phyloP scores from a whole-genome alignment of 768 basidiomycete genomes.

The Suillus alpinus region DNA sequence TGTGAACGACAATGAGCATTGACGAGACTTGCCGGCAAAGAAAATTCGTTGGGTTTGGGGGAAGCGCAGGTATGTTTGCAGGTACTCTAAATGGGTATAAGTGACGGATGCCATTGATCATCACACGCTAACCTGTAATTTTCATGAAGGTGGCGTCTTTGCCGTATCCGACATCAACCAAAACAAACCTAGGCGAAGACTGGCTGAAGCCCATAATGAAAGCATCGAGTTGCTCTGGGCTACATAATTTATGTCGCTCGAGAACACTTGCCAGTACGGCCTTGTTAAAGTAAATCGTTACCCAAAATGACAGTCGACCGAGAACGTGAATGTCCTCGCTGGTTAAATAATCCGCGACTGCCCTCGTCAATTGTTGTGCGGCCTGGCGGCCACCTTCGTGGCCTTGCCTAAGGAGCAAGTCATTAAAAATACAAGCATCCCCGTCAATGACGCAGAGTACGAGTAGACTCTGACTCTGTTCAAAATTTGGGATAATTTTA shows the following conservation, averaged over 20 bases:
- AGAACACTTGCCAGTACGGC: constrained; percentile 50
- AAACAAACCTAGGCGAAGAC: constrained; percentile 65
- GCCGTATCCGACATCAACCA: constrained; percentile 66
- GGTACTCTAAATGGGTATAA: constrained; percentile 50
- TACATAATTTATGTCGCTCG: constrained; percentile 52
- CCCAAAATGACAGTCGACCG: constrained; percentile 72
- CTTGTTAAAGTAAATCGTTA: constrained; percentile 70
- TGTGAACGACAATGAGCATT: not conserved
- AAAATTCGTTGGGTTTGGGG: constrained; percentile 75
- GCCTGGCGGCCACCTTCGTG: constrained; percentile 59
- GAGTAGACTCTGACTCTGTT: constrained; percentile 61
- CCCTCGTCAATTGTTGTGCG: constrained; percentile 64
- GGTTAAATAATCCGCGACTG: constrained; percentile 65
- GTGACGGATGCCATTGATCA: not conserved
- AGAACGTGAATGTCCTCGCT: constrained; percentile 58
- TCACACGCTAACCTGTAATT: constrained; percentile 55
- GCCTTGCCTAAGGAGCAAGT: constrained; percentile 57
- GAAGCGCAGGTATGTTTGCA: constrained; percentile 67
- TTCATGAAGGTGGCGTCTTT: constrained; percentile 64
- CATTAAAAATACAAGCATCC: constrained; percentile 64
- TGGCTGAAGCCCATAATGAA: constrained; percentile 74
- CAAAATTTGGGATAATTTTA: constrained; percentile 1
- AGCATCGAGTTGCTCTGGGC: constrained; percentile 63
- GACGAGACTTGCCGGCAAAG: constrained; percentile 53
- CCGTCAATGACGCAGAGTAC: constrained; percentile 77